phyloP scores from a whole-genome alignment of 1,139 yeast genomes.

The Magnusiomyces clavatus region DNA sequence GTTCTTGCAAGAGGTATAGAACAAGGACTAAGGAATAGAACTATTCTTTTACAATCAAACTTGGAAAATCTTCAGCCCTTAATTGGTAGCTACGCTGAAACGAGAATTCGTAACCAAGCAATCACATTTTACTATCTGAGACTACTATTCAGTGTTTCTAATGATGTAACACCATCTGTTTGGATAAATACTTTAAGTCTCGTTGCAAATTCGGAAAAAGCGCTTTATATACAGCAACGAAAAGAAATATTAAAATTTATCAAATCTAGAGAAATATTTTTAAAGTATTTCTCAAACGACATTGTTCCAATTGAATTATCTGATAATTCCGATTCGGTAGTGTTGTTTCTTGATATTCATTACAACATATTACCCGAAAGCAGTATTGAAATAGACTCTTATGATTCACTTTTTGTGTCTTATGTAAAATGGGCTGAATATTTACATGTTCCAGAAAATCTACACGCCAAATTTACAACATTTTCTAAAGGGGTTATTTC shows the following conservation, averaged over 20 bases:
- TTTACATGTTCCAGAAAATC: no score
- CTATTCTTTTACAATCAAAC: conserved; percentile 31
- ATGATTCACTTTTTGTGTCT: no score
- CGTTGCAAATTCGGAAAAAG: background rate
- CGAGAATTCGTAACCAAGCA: conserved; percentile 45
- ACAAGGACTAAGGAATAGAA: conserved; percentile 38
- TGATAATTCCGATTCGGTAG: background rate
- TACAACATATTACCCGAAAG: no score
- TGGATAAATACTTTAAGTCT: conserved; percentile 10
- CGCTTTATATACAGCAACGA: conserved; percentile 7
- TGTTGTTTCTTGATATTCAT: background rate
- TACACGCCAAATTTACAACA: no score
- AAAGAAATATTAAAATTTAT: conserved; percentile 7
- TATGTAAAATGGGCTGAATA: no score
- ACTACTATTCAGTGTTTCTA: conserved; percentile 4
- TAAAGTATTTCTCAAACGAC: background rate
- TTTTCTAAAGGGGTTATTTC: no score
- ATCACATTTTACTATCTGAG: conserved; percentile 12
- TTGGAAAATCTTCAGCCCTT: conserved; percentile 35
- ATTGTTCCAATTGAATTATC: background rate
- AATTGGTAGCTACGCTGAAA: conserved; percentile 53
- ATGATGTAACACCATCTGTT: conserved; percentile 4
- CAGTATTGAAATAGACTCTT: no score
- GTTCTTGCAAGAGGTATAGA: conserved; percentile 53
- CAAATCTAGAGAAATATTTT: background rate